Base-by-base conservation (phyloP, 1,284 basidiomycete species). In the Irpex sp. region DNA sequence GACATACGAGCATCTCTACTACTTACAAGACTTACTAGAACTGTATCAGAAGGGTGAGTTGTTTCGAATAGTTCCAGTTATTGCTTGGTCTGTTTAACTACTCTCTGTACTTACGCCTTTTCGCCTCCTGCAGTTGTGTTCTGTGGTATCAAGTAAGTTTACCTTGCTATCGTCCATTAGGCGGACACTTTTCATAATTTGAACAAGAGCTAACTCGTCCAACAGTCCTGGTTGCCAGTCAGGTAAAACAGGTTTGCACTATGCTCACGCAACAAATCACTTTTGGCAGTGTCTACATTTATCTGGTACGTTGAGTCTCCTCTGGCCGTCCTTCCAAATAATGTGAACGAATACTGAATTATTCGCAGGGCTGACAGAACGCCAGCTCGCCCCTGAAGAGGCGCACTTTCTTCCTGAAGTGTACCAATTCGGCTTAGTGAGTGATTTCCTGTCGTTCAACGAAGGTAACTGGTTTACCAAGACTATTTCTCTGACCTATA, bases 1-100 rank as follows among this genome's bases (percentile, higher is more conserved):
- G 28, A 47, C 8, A 21, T 63, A 63, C 37, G 58, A 63, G 19
- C 58, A 63, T 42, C 54, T 63, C 12, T 55, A 63, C 28, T 59
- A 59, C 45, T 47, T 63, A n/a, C 61, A 48, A 10, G 61, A 63
- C 35, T 54, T 59, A 47, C 37, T 63, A 21, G 58, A 58, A 9
- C 54, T 6, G 23, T 57, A 58, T 47, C 39, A 57, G 4, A 58
- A 63, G 21, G 55, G 62, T 63, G 45, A 19, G 58, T 62, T 12
- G 48, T 37, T 42, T 12, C 18, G 5, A 28, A 5, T 49, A 10
- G n/a, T n/a, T n/a, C n/a, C n/a, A n/a, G n/a, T n/a, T n/a, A n/a
- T n/a, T n/a, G n/a, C n/a, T n/a, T n/a, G n/a, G n/a, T n/a, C n/a
- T n/a, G n/a, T n/a, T n/a, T n/a, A n/a, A n/a, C n/a, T n/a, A n/a